Conservation (phyloP, 768 basidiomycete species). For the Steccherinum ochraceum region DNA sequence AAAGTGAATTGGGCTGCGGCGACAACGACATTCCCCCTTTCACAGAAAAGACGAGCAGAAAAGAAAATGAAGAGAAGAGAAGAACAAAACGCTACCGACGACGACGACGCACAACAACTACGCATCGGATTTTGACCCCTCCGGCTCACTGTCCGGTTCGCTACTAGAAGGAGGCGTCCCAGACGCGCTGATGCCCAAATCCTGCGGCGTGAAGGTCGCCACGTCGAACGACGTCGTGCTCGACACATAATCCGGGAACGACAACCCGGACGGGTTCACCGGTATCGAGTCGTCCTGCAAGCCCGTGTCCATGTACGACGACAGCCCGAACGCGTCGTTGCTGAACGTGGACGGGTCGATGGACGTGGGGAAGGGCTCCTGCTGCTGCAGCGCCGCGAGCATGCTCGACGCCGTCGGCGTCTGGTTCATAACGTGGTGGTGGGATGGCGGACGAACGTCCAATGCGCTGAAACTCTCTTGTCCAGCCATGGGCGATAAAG, state of each 20-base stretch:
- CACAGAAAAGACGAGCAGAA: no score
- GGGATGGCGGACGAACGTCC: slow-evolving; percentile 59
- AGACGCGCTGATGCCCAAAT: slow-evolving; percentile 51
- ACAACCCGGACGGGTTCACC: slow-evolving; percentile 57
- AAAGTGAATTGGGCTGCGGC: no score
- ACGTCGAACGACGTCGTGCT: slow-evolving; percentile 63
- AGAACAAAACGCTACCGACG: neutral
- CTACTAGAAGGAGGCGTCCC: slow-evolving; percentile 33
- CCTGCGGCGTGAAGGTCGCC: slow-evolving; percentile 47
- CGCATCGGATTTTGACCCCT: slow-evolving; percentile 64
- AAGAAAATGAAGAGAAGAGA: slow-evolving; percentile 3
- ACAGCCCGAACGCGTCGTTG: slow-evolving; percentile 60
- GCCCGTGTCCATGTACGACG: slow-evolving; percentile 72
- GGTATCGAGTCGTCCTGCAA: slow-evolving; percentile 59
- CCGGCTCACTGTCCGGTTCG: slow-evolving; percentile 59
- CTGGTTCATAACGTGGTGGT: slow-evolving; percentile 62
- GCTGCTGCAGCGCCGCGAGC: slow-evolving; percentile 74
- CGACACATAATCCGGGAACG: slow-evolving; percentile 69
- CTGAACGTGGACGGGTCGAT: slow-evolving; percentile 66
- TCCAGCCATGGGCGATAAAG: slow-evolving; percentile 84
- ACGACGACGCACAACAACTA: neutral
- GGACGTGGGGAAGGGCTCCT: slow-evolving; percentile 61
- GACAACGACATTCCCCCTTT: no score
- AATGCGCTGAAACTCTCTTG: slow-evolving; percentile 67
- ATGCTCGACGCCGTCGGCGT: slow-evolving; percentile 88